These are phyloP conservation scores for Endotrypanum monterogeii DNA, from an alignment of 208 protist species.

Conservation along the genomic window DNA sequence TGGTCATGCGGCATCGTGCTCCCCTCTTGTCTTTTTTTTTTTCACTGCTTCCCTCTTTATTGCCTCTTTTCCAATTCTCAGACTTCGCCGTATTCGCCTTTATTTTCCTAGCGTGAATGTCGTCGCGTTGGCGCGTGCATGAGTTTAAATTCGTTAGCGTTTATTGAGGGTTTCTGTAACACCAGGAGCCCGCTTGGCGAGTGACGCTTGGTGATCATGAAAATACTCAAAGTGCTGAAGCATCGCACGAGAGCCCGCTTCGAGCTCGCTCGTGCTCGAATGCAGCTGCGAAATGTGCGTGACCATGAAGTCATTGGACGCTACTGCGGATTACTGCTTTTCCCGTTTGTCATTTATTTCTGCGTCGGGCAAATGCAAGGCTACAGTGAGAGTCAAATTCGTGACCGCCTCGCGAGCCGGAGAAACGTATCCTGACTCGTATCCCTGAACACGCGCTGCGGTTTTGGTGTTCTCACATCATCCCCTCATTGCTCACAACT, in stretches of 20 bases:
- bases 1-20: background rate
- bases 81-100: background rate
- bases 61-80: background rate
- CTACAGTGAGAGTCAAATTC: slow-evolving; percentile 56
- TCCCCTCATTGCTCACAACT: background rate
- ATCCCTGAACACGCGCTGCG: background rate
- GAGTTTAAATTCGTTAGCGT: background rate
- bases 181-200: background rate
- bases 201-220: slow-evolving; percentile 44
- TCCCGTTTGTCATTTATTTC: slow-evolving; percentile 73
- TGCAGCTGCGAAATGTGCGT: slow-evolving; percentile 54
- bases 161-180: background rate
- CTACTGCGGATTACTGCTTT: slow-evolving; percentile 70
- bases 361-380: slow-evolving; percentile 64
- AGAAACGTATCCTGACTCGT: background rate
- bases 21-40: background rate
- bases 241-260: slow-evolving; percentile 37
- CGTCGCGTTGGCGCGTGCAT: background rate
- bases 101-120: background rate
- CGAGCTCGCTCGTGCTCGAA: slow-evolving; percentile 60
- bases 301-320: slow-evolving; percentile 82
- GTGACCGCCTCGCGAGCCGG: slow-evolving; percentile 23
- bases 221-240: slow-evolving; percentile 30
- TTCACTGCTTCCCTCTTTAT: background rate
- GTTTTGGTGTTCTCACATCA: background rate